Conservation (phyloP, 164 flowering plant genomes). For the Taxillus chinensis region DNA sequence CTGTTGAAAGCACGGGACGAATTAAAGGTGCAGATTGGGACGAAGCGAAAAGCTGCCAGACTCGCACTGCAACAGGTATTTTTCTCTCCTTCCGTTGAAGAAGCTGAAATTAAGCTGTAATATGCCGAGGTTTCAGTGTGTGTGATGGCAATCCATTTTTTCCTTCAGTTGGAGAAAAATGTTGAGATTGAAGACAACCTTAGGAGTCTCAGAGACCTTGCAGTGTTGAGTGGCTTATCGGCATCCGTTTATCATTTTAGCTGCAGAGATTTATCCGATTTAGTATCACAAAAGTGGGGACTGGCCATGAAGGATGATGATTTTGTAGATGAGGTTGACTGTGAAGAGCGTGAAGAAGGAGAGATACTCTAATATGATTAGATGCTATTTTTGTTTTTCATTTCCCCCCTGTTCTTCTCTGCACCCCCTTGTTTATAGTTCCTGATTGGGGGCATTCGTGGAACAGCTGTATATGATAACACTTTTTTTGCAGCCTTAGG, state of each 20-base stretch:
- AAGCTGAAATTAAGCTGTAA: too few species aligned
- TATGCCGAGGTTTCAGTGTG: too few species aligned
- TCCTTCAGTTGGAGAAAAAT: conserved; percentile 34
- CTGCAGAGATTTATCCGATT: too few species aligned
- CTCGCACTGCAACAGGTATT: conserved; percentile 52
- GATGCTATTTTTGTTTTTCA: background rate
- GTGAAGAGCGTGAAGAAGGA: conserved; percentile 43
- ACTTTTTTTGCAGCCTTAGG: too few species aligned
- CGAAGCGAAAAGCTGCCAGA: conserved; percentile 75
- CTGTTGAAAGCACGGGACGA: conserved; percentile 36
- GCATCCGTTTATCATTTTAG: conserved; percentile 3
- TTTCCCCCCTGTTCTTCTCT: too few species aligned
- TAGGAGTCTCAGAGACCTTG: too few species aligned
- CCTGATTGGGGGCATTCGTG: too few species aligned
- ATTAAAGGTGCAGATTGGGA: conserved; percentile 38
- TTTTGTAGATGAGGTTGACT: conserved; percentile 24
- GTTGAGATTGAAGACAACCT: too few species aligned
- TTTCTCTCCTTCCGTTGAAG: too few species aligned
- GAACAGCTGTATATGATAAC: too few species aligned
- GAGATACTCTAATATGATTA: conserved; percentile 23
- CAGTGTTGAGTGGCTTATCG: conserved; percentile 6
- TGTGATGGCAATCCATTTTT: too few species aligned
- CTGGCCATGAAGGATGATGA: conserved; percentile 25
- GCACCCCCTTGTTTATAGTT: too few species aligned
- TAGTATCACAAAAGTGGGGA: conserved; percentile 14